Evolutionary conservation across 495 filamentous ascomycete species (phyloP).

Genomic region (Hypoxylon fragiforme): DNA sequence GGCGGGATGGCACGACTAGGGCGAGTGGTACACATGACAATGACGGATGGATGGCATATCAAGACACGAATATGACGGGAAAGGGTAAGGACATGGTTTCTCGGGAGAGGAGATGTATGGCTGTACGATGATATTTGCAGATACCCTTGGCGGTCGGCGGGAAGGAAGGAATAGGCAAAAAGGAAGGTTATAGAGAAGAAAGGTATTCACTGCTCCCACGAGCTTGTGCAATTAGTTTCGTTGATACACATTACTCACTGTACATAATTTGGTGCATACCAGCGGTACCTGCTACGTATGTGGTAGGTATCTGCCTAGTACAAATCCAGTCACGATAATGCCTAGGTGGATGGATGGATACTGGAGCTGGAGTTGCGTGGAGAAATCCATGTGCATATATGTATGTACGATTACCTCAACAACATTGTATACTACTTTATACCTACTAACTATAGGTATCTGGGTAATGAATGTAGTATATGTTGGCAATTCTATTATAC

Average conservation of each 20-base stretch:
- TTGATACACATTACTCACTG: slow-evolving; percentile 15
- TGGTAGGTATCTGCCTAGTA: background rate
- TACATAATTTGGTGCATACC: slow-evolving; percentile 9
- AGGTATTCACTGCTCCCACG: slow-evolving; percentile 29
- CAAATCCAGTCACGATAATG: too few relatives aligned
- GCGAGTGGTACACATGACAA: slow-evolving; percentile 21
- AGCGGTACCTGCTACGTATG: slow-evolving; percentile 4
- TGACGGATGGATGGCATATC: slow-evolving; percentile 26
- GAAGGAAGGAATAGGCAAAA: slow-evolving; percentile 22
- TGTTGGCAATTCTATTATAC: slow-evolving; percentile 7
- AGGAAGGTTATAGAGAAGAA: slow-evolving; percentile 34
- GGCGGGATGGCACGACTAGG: slow-evolving; percentile 11
- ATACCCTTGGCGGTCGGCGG: slow-evolving; percentile 36
- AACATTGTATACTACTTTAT: too few relatives aligned
- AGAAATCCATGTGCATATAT: too few relatives aligned
- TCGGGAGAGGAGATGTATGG: slow-evolving; percentile 34
- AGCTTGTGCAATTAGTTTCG: slow-evolving; percentile 22
- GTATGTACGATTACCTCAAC: too few relatives aligned
- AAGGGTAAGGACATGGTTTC: slow-evolving; percentile 24
- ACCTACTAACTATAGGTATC: too few relatives aligned
- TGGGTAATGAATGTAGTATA: too few relatives aligned
- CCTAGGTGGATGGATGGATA: too few relatives aligned
- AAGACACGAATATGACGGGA: slow-evolving; percentile 19
- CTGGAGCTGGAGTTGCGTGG: too few relatives aligned
- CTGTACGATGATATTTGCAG: slow-evolving; percentile 39